Evolutionary conservation across 2,329 filamentous ascomycete genomes (phyloP).

Genomic region (Hypoxylon sp.): DNA sequence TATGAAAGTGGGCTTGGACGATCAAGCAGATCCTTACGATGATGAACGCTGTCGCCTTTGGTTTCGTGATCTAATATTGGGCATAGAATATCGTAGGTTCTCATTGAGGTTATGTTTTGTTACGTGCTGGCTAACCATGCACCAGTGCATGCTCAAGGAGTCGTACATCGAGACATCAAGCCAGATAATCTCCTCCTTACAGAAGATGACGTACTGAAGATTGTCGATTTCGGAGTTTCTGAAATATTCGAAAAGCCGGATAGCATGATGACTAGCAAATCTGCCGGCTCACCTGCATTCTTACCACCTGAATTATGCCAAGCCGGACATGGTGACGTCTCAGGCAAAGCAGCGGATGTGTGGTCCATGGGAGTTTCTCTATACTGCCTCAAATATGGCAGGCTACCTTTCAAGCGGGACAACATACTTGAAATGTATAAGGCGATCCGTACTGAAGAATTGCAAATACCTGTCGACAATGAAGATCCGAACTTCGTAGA

Average conservation of each 20-base stretch:
- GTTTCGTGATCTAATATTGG: slow-evolving; percentile 95
- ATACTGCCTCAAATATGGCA: slow-evolving; percentile 91
- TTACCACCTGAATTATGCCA: slow-evolving; percentile 93
- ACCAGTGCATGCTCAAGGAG: slow-evolving; percentile 89
- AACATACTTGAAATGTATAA: slow-evolving; percentile 90
- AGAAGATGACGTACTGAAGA: slow-evolving; percentile 91
- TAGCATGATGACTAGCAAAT: slow-evolving; percentile 92
- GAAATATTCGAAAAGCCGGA: slow-evolving; percentile 94
- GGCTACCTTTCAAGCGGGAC: slow-evolving; percentile 84
- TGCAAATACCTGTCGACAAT: slow-evolving; percentile 72
- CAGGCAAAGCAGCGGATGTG: slow-evolving; percentile 90
- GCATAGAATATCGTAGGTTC: slow-evolving; percentile 87
- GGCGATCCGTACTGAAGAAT: slow-evolving; percentile 80
- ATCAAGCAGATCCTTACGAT: slow-evolving; percentile 83
- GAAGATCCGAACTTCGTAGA: slow-evolving; percentile 78
- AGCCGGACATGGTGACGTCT: slow-evolving; percentile 86
- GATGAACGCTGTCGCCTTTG: slow-evolving; percentile 87
- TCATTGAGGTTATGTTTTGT: neutral
- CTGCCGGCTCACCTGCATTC: slow-evolving; percentile 94
- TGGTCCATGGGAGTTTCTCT: slow-evolving; percentile 99
- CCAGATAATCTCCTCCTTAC: slow-evolving; percentile 95
- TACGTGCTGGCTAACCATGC: slow-evolving; percentile 19
- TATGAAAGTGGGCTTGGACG: slow-evolving; percentile 94
- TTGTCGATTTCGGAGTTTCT: slow-evolving; percentile 98
- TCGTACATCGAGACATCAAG: slow-evolving; percentile 97